Evolutionary conservation across 2,329 filamentous ascomycete genomes (phyloP).

Genomic region (Diplocarpon rosae): DNA sequence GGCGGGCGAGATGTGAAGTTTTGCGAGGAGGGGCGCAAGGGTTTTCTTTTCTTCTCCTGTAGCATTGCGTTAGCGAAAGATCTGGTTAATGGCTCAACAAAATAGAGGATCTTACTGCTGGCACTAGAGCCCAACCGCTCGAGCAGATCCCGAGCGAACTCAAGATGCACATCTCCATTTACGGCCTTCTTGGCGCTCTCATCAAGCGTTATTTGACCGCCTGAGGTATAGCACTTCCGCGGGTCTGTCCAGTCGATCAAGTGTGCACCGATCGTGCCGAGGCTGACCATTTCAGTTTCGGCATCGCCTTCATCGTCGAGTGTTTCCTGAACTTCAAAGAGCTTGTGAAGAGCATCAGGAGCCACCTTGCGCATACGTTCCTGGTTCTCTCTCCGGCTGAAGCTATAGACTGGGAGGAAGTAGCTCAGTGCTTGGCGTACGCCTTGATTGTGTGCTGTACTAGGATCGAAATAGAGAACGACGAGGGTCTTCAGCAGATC

Average conservation of each 20-base stretch:
- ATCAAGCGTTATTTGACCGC: slow-evolving; percentile 32
- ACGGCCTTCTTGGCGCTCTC: slow-evolving; percentile 53
- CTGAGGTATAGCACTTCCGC: slow-evolving; percentile 55
- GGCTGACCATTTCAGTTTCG: slow-evolving; percentile 66
- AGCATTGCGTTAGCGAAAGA: neutral
- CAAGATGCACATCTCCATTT: slow-evolving; percentile 69
- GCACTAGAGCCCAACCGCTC: slow-evolving; percentile 58
- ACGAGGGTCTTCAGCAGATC: slow-evolving; percentile 79
- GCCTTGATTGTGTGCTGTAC: slow-evolving; percentile 67
- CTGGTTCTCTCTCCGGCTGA: slow-evolving; percentile 72
- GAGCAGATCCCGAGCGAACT: slow-evolving; percentile 66
- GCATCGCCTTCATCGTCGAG: slow-evolving; percentile 67
- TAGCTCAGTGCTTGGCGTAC: slow-evolving; percentile 83
- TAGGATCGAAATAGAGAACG: slow-evolving; percentile 80
- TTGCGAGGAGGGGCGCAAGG: slow-evolving; percentile 65
- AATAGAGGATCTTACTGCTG: slow-evolving; percentile 43
- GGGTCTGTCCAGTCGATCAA: slow-evolving; percentile 94
- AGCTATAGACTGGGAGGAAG: slow-evolving; percentile 90
- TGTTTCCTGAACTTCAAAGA: slow-evolving; percentile 62
- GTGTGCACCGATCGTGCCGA: slow-evolving; percentile 68
- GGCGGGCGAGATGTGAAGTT: slow-evolving; percentile 66
- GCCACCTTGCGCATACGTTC: slow-evolving; percentile 67
- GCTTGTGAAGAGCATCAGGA: slow-evolving; percentile 61
- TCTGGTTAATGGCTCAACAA: neutral
- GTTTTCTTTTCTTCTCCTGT: slow-evolving; percentile 79